phyloP scores from a whole-genome alignment of 345 rosid genomes.

The Carallia brachiata region DNA sequence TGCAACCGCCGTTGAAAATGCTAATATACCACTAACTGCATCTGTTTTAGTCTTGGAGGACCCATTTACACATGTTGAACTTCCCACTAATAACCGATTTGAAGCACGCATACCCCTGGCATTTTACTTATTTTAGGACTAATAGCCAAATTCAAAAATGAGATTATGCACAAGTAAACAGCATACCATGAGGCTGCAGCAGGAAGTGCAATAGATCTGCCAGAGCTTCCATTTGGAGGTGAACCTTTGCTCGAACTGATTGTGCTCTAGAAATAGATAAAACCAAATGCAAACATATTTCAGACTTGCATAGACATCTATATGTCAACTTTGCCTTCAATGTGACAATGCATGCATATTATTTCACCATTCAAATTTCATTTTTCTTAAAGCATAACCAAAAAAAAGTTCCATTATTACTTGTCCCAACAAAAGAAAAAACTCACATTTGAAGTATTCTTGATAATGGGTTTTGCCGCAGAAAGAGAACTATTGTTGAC shows the following conservation, averaged over 20 bases:
- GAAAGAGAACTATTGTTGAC: slow-evolving; percentile 41
- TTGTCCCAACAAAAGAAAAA: neutral
- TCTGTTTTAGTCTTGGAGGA: slow-evolving; percentile 50
- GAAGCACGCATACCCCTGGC: slow-evolving; percentile 62
- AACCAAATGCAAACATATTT: neutral
- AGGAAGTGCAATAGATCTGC: slow-evolving; percentile 65
- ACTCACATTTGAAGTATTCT: slow-evolving; percentile 62
- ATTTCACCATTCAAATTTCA: too few species aligned
- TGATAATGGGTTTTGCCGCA: slow-evolving; percentile 50
- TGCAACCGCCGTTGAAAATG: slow-evolving; percentile 45
- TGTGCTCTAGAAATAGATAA: slow-evolving; percentile 39
- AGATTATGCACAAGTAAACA: neutral
- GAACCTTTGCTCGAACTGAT: slow-evolving; percentile 40
- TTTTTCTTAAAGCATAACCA: too few species aligned
- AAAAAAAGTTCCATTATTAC: neutral
- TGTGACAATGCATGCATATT: too few species aligned
- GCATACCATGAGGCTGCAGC: slow-evolving; percentile 88
- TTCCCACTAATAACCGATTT: slow-evolving; percentile 40
- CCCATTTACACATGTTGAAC: slow-evolving; percentile 49
- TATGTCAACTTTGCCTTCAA: neutral
- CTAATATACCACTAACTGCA: slow-evolving; percentile 24
- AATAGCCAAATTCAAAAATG: slow-evolving; percentile 9
- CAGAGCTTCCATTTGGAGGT: slow-evolving; percentile 61
- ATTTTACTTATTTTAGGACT: slow-evolving; percentile 4
- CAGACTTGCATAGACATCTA: neutral